These are phyloP conservation scores for Salix udensis DNA, from an alignment of 345 rosid genomes.

Conservation along the genomic window DNA sequence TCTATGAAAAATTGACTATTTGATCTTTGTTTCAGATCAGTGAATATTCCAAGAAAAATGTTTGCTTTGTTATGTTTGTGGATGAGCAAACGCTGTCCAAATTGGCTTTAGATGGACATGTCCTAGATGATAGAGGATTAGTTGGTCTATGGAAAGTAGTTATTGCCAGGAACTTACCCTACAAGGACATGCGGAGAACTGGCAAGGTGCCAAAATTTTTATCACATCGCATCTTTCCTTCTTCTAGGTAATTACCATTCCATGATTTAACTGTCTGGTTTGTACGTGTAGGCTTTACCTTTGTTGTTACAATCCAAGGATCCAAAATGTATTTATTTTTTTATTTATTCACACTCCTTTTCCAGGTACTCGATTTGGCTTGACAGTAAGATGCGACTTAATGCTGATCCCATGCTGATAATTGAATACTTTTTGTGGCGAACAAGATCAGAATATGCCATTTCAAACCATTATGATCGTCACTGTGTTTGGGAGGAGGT, in stretches of 20 bases:
- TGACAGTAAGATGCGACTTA: conserved; percentile 90
- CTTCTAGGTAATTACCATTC: conserved; percentile 58
- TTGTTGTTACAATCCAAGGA: not conserved
- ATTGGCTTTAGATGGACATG: conserved; percentile 67
- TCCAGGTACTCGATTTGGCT: conserved; percentile 92
- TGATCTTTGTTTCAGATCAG: conserved; percentile 54
- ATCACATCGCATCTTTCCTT: conserved; percentile 90
- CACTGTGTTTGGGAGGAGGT: conserved; percentile 98
- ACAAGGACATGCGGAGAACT: conserved; percentile 70
- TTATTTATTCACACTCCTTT: conserved; percentile 10
- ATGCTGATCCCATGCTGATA: conserved; percentile 69
- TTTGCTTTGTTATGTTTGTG: conserved; percentile 85
- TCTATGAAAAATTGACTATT: not conserved
- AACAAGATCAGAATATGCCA: conserved; percentile 75
- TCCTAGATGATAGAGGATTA: conserved; percentile 63
- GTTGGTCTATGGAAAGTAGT: conserved; percentile 87
- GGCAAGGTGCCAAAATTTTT: conserved; percentile 94
- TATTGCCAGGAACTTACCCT: conserved; percentile 71
- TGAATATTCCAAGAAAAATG: conserved; percentile 73
- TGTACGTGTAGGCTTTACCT: conserved; percentile 7
- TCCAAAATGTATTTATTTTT: conserved; percentile 9
- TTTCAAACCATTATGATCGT: conserved; percentile 92
- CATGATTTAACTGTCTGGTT: conserved; percentile 22
- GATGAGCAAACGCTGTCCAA: conserved; percentile 78
- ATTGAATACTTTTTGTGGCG: conserved; percentile 87